Evolutionary conservation across 345 rosid genomes (phyloP).

Genomic region (Eucalyptus regnans): DNA sequence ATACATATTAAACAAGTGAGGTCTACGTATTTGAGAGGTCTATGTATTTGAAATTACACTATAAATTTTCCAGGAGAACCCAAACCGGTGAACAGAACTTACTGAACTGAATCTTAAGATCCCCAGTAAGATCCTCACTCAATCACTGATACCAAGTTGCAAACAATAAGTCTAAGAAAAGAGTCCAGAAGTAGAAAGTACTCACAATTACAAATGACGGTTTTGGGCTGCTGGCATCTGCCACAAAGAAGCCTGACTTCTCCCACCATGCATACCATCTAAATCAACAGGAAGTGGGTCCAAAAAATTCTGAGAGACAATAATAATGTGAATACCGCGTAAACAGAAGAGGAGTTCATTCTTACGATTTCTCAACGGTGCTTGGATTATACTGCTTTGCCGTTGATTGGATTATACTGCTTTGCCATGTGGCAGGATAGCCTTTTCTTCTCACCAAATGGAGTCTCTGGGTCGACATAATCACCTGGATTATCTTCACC

Average conservation of each 20-base stretch:
- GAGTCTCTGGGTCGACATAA: constrained; percentile 72
- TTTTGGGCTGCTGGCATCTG: constrained; percentile 65
- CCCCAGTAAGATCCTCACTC: background rate
- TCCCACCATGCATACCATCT: constrained; percentile 99
- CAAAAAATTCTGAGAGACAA: background rate
- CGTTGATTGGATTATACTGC: constrained; percentile 73
- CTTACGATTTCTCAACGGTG: constrained; percentile 81
- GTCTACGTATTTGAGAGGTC: background rate
- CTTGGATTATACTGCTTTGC: too few species aligned
- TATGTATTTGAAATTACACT: background rate
- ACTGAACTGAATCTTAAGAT: background rate
- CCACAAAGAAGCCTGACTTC: constrained; percentile 49
- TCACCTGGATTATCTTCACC: constrained; percentile 65
- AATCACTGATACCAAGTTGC: background rate
- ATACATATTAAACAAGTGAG: background rate
- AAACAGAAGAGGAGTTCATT: background rate
- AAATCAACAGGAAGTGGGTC: background rate
- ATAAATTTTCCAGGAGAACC: background rate
- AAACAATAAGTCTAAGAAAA: background rate
- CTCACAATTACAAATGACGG: constrained; percentile 76
- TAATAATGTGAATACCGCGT: background rate
- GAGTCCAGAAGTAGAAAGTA: background rate
- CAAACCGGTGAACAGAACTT: background rate
- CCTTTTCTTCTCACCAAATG: constrained; percentile 61
- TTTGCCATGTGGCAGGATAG: constrained; percentile 82